Evolutionary conservation across 345 rosid species (phyloP).

Genomic region (Cardamine occulta): DNA sequence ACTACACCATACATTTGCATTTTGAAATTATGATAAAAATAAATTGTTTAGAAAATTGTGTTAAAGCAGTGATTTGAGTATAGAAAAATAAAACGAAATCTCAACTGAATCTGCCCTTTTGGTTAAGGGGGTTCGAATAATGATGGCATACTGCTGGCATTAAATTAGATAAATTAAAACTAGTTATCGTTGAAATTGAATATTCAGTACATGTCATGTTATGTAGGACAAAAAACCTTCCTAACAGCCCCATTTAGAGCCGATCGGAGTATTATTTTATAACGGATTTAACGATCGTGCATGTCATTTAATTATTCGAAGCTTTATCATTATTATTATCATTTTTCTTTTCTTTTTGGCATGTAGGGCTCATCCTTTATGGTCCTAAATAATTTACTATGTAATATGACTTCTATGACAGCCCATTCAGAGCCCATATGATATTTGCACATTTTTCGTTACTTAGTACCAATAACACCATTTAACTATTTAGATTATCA

Average conservation of each 20-base stretch:
- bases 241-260: slow-evolving; percentile 17
- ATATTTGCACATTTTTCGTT: not conserved
- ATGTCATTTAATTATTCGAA: slow-evolving; percentile 28
- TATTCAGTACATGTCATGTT: slow-evolving; percentile 34
- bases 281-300: slow-evolving; percentile 36
- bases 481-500: not conserved
- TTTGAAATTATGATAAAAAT: not conserved
- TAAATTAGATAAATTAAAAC: slow-evolving; percentile 9
- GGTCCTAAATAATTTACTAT: not conserved
- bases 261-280: not conserved
- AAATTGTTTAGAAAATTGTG: not conserved
- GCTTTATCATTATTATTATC: not conserved
- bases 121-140: not conserved
- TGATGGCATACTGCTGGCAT: slow-evolving; percentile 26
- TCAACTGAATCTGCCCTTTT: slow-evolving; percentile 35
- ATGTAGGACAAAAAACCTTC: slow-evolving; percentile 16
- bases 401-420: not conserved
- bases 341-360: not conserved
- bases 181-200: slow-evolving; percentile 18
- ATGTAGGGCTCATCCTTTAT: not conserved
- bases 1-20: not conserved
- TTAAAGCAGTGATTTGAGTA: not conserved
- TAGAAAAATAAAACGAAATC: slow-evolving; percentile 24
- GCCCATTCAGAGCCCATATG: slow-evolving; percentile 7
- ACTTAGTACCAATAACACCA: not conserved